phyloP scores from a whole-genome alignment of 495 filamentous ascomycete genomes.

The Hypoxylon subgilvum region DNA sequence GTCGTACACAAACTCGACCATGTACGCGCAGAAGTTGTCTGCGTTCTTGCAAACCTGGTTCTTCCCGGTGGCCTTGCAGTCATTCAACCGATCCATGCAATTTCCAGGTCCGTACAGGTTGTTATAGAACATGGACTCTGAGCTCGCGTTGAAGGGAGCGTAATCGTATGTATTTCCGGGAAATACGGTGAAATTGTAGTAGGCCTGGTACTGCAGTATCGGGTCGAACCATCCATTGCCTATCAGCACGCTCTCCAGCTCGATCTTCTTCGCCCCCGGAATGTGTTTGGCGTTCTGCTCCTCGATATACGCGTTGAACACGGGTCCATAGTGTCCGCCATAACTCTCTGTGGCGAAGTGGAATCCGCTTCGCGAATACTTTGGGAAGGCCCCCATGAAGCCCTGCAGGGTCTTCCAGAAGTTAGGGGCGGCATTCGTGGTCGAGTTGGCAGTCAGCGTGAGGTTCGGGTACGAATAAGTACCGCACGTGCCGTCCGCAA shows the following conservation, averaged over 20 bases:
- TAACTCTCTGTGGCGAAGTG: slow-evolving; percentile 68
- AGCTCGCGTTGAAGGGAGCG: slow-evolving; percentile 54
- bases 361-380: slow-evolving; percentile 62
- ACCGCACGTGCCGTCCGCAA: slow-evolving; percentile 58
- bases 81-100: slow-evolving; percentile 63
- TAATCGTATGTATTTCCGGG: slow-evolving; percentile 67
- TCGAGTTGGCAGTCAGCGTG: slow-evolving; percentile 60
- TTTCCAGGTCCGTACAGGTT: slow-evolving; percentile 66
- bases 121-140: slow-evolving; percentile 61
- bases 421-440: slow-evolving; percentile 59
- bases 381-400: slow-evolving; percentile 68
- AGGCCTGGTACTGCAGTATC: slow-evolving; percentile 64
- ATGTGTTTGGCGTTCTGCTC: slow-evolving; percentile 66
- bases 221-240: slow-evolving; percentile 58
- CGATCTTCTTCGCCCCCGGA: slow-evolving; percentile 56
- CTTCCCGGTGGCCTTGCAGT: slow-evolving; percentile 50
- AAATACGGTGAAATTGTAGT: slow-evolving; percentile 66
- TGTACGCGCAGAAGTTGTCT: slow-evolving; percentile 60
- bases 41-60: slow-evolving; percentile 43
- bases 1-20: slow-evolving; percentile 62
- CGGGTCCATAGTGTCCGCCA: slow-evolving; percentile 71
- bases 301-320: slow-evolving; percentile 69
- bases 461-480: slow-evolving; percentile 61
- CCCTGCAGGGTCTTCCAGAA: slow-evolving; percentile 67
- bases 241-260: slow-evolving; percentile 63